phyloP scores from a whole-genome alignment of 371 early-diverging fungal genomes.

The Mortierella sp. region DNA sequence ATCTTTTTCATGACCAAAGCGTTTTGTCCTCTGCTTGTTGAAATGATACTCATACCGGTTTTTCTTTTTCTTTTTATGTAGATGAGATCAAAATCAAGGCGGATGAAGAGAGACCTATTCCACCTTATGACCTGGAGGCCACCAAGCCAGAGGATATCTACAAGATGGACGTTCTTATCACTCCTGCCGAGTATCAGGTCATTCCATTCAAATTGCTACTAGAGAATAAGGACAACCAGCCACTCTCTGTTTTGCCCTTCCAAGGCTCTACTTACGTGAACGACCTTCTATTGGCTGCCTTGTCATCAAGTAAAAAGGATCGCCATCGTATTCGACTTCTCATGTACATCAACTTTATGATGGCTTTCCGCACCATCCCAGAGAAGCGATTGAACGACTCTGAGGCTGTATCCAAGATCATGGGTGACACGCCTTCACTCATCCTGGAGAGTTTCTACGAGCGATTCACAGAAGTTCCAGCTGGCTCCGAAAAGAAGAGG shows the following conservation, averaged over 20 bases:
- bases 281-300: constrained; percentile 54
- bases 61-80: constrained; percentile 13
- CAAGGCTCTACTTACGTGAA: constrained; percentile 62
- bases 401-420: constrained; percentile 56
- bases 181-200: constrained; percentile 66
- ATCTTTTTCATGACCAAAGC: not conserved
- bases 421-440: constrained; percentile 69
- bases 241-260: constrained; percentile 57
- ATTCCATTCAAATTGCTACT: constrained; percentile 67
- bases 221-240: constrained; percentile 53
- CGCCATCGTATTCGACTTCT: constrained; percentile 65
- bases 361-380: constrained; percentile 70
- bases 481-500: constrained; percentile 57
- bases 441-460: constrained; percentile 71
- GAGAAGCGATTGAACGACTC: constrained; percentile 62
- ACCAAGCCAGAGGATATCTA: constrained; percentile 77
- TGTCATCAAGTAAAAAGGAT: constrained; percentile 73
- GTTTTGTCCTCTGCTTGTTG: not conserved
- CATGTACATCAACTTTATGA: constrained; percentile 78
- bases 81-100: constrained; percentile 62
- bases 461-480: constrained; percentile 73
- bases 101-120: constrained; percentile 74
- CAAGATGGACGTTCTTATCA: constrained; percentile 74
- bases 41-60: not conserved
- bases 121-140: constrained; percentile 74